A percentile compares a stretch with the other conserved stretches of the same genome.
Evolutionary conservation across 306 rosid species (phyloP).

Genomic region (Vachellia collinsii): DNA sequence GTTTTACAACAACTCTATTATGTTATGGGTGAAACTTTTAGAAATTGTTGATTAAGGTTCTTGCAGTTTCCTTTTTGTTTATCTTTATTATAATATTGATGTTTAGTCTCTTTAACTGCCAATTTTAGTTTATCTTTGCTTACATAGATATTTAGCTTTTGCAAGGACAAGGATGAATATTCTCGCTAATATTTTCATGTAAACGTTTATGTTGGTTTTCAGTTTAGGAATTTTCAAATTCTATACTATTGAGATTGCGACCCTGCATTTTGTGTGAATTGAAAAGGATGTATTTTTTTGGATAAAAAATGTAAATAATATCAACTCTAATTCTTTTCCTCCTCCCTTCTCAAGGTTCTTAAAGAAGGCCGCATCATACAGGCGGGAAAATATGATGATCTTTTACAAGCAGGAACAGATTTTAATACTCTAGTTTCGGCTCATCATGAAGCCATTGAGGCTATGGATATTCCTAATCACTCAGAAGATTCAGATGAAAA

Average conservation of each 20-base stretch:
- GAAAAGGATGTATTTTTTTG: slow-evolving; percentile 1
- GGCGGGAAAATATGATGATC: slow-evolving; percentile 95
- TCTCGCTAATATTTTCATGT: background rate
- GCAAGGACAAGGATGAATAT: slow-evolving; percentile 11
- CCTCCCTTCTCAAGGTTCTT: slow-evolving; percentile 67
- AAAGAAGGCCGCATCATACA: slow-evolving; percentile 88
- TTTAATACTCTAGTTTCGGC: slow-evolving; percentile 88
- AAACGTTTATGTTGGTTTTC: slow-evolving; percentile 9
- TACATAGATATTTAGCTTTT: slow-evolving; percentile 20
- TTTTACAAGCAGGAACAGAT: slow-evolving; percentile 97
- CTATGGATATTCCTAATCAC: slow-evolving; percentile 92
- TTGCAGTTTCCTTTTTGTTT: background rate
- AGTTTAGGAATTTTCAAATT: slow-evolving; percentile 5
- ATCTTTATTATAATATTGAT: background rate
- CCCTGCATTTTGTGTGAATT: slow-evolving; percentile 29
- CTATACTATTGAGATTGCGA: slow-evolving; percentile 6
- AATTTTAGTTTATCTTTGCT: background rate
- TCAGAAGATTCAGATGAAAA: slow-evolving; percentile 90
- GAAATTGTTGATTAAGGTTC: background rate
- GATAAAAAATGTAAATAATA: slow-evolving; percentile 9
- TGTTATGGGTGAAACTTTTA: slow-evolving; percentile 1
- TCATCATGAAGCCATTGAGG: slow-evolving; percentile 98
- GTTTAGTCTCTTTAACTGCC: slow-evolving; percentile 5
- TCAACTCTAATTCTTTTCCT: slow-evolving; percentile 33
- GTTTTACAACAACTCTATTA: background rate